Percentiles rank a stretch among this genome's conserved stretches.
phyloP scores from a whole-genome alignment of 352 stramenopile genomes.

The Plasmopara viticola region DNA sequence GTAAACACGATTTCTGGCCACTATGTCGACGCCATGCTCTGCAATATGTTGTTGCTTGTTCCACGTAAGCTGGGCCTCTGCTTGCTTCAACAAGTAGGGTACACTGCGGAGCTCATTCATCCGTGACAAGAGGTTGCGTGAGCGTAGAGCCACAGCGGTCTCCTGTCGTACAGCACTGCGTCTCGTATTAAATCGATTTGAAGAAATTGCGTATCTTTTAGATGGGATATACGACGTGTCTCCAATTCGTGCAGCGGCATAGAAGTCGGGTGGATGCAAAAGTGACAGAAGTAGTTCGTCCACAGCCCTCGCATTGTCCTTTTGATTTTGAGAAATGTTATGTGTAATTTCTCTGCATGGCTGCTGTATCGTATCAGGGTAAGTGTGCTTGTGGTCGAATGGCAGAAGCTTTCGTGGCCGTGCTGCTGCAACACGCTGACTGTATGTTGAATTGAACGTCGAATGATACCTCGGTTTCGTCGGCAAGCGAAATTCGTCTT shows the following conservation, averaged over 20 bases:
- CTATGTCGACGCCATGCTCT: constrained; percentile 43
- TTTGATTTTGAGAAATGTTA: constrained; percentile 22
- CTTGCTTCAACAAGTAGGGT: constrained; percentile 43
- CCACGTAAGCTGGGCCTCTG: constrained; percentile 27
- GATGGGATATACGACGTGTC: neutral
- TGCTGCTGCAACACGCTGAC: constrained; percentile 28
- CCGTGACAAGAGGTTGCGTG: constrained; percentile 41
- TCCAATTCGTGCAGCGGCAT: constrained; percentile 9
- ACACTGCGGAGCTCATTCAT: constrained; percentile 52
- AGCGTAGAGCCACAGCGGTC: constrained; percentile 44
- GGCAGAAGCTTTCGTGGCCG: constrained; percentile 10
- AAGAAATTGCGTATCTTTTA: constrained; percentile 3
- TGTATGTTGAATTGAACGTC: constrained; percentile 32
- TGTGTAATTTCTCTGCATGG: constrained; percentile 27
- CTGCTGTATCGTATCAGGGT: constrained; percentile 9
- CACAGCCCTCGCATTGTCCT: constrained; percentile 39
- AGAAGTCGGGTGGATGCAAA: constrained; percentile 12
- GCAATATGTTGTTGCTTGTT: constrained; percentile 35
- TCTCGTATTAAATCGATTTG: constrained; percentile 30
- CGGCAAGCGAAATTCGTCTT: constrained; percentile 13
- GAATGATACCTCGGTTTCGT: constrained; percentile 29
- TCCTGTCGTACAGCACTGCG: constrained; percentile 45
- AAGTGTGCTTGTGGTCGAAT: constrained; percentile 5
- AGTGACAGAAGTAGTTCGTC: constrained; percentile 37
- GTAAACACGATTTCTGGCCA: constrained; percentile 43